A percentile compares a stretch with the other conserved stretches of the same genome.
phyloP scores from a whole-genome alignment of 75 land plant species.

The Selaginella moellendorffii region DNA sequence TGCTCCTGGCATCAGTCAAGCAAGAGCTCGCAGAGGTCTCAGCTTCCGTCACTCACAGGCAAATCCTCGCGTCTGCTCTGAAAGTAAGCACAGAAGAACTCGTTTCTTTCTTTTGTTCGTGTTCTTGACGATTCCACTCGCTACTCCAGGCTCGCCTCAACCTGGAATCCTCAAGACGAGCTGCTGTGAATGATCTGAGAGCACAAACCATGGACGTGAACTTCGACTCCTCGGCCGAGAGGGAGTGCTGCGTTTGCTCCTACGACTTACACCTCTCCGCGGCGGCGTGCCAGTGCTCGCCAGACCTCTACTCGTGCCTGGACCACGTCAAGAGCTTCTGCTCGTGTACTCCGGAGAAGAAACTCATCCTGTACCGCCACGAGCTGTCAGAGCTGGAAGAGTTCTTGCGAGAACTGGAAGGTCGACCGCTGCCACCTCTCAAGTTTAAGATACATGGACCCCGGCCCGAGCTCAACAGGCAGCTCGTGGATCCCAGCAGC shows the following conservation, averaged over 20 bases:
- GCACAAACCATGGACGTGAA: slow-evolving; percentile 40
- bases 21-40: slow-evolving; percentile 14
- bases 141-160: slow-evolving; percentile 39
- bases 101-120: no score
- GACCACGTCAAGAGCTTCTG: slow-evolving; percentile 49
- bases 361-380: slow-evolving; percentile 46
- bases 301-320: slow-evolving; percentile 58
- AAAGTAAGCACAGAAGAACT: no score
- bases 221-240: slow-evolving; percentile 46
- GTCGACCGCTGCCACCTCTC: slow-evolving; percentile 9
- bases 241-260: slow-evolving; percentile 66
- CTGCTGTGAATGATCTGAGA: slow-evolving; percentile 22
- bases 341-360: slow-evolving; percentile 30
- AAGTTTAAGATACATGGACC: slow-evolving; percentile 10
- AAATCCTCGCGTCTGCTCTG: background rate
- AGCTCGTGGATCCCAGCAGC: background rate
- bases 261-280: slow-evolving; percentile 86
- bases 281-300: slow-evolving; percentile 50
- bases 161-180: slow-evolving; percentile 40
- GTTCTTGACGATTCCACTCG: no score
- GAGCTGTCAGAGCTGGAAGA: slow-evolving; percentile 36
- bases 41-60: background rate
- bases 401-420: slow-evolving; percentile 66
- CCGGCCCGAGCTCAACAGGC: background rate
- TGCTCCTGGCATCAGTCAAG: slow-evolving; percentile 54